Evolutionary conservation across 2,329 filamentous ascomycete species (phyloP), one percentile per base, ranked within the genome.

Genomic region (Leptographium radiaticola): DNA sequence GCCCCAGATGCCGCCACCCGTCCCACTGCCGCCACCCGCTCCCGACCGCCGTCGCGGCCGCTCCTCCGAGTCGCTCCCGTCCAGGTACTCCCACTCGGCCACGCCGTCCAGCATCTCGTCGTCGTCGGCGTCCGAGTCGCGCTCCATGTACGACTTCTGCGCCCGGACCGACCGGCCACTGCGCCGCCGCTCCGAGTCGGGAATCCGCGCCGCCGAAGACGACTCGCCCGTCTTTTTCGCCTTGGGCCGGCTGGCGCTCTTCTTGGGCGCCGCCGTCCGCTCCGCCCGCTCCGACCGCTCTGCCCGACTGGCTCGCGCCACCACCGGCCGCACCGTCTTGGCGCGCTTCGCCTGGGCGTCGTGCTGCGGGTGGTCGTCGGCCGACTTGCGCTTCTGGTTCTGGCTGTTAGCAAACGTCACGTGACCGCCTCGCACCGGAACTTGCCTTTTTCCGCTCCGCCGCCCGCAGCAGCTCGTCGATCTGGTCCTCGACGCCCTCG

Each of bases 391-490:
- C 63, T 81, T 82, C 78, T 81, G 33, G 3, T 12, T 2, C 9
- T 25, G 42, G 18, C 18, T 44, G 20, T 12, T 44, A 25, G 20
- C 12, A 44, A 6, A 6, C n/a, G 1, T 43, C n/a, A 20, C 40
- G n/a, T 44, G 18, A 25, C 25, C 42, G n/a, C n/a, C n/a, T n/a
- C 38, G 13, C 13, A 44, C 36, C 40, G 42, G 48, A 36, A 53
- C 68, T 51, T 68, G 79, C 78, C 73, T 84, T 89, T 66, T 94
- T 83, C 62, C 83, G 82, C 56, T 96, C 87, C 47, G 89, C 63
- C 0, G 72, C 71, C 62, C 75, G 73, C 31, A 85, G 64, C 39
- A 82, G 67, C 20, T 83, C 80, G 60, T 96, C 90, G 33, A 97
- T 73, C 53, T 79, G 76, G 56, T 90, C 85, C 43, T 88, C 85